Conservation (phyloP, 495 filamentous ascomycete species). For the Aspergillus indologenus region DNA sequence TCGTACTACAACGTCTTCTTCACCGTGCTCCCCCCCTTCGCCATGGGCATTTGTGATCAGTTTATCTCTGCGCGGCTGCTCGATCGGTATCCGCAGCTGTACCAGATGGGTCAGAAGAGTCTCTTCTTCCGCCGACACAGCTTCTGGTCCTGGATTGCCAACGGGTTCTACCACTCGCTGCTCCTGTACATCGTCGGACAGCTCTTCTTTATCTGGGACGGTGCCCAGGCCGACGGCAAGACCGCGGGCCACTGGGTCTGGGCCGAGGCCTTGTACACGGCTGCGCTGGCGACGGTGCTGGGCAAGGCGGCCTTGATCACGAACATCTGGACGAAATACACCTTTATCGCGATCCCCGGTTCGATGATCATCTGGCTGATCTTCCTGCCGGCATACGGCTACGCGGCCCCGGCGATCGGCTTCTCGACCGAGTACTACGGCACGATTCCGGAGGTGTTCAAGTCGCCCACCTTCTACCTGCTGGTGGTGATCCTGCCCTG, state of each 20-base stretch:
- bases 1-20: slow-evolving; percentile 99
- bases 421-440: slow-evolving; percentile 85
- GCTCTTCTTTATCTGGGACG: slow-evolving; percentile 75
- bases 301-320: slow-evolving; percentile 93
- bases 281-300: slow-evolving; percentile 85
- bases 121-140: slow-evolving; percentile 88
- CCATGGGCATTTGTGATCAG: slow-evolving; percentile 96
- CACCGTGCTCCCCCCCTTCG: slow-evolving; percentile 89
- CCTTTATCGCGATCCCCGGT: slow-evolving; percentile 91
- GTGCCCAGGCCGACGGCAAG: slow-evolving; percentile 69
- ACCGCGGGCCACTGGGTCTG: slow-evolving; percentile 95
- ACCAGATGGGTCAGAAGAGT: slow-evolving; percentile 88
- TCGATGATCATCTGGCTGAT: slow-evolving; percentile 87
- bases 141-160: slow-evolving; percentile 88
- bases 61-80: slow-evolving; percentile 95
- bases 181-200: slow-evolving; percentile 83
- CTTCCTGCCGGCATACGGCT: slow-evolving; percentile 89
- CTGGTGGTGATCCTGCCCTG: slow-evolving; percentile 78
- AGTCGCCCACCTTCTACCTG: slow-evolving; percentile 83
- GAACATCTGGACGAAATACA: slow-evolving; percentile 99
- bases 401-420: slow-evolving; percentile 77
- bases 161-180: slow-evolving; percentile 94
- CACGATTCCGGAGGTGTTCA: slow-evolving; percentile 75
- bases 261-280: slow-evolving; percentile 88
- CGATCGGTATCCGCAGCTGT: slow-evolving; percentile 95